Evolutionary conservation across 371 early-diverging fungal genomes (phyloP), one percentile per base, ranked within the genome.

Genomic region (Rhizopus arrhizus): DNA sequence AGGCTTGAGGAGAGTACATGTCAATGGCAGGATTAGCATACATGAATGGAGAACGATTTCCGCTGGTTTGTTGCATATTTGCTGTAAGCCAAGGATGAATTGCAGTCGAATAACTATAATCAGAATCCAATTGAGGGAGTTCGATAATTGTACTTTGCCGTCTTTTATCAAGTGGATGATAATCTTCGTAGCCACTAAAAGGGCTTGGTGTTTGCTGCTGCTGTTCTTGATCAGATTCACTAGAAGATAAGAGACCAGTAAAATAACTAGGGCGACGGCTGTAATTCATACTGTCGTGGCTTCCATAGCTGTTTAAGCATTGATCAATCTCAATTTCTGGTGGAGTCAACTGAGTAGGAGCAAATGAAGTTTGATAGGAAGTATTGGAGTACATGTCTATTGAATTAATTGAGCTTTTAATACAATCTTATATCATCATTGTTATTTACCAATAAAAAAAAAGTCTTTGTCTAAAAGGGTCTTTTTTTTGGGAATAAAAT

Each of bases 271-370:
- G 50, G 41, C 66, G 48, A 40, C 66, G 70, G 52, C 65, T 69
- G 53, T 65, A 69, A 53, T 69, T 66, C 22, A 65, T 65, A 62
- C 65, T 65, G 62, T 62, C 65, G 41, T 59, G 59, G 22, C 62
- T 65, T 48, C 59, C 56, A 29, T 65, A 56, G 11, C 49, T 61
- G 38, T 47, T 66, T 31, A 61, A 50, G 29, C 57, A 62, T 16
- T 64, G 22, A 22, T 22, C 36, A 11, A 36, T 36, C 11, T 36
- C 36, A 36, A 36, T 36, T 36, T 11, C 36, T 36, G 36, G 36
- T 11, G 36, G 36, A 9, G 36, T 36, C 11, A 36, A 36, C 36
- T 36, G 36, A 36, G 6, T 36, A 36, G 36, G 36, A 36, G 36
- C 36, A 36, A 36, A 36, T 36, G 36, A 36, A 9, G 36, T 9